Percentiles rank a stretch among this genome's conserved stretches.
Evolutionary conservation across 139 green algal species (phyloP).

Genomic region (Chlorella sp.): DNA sequence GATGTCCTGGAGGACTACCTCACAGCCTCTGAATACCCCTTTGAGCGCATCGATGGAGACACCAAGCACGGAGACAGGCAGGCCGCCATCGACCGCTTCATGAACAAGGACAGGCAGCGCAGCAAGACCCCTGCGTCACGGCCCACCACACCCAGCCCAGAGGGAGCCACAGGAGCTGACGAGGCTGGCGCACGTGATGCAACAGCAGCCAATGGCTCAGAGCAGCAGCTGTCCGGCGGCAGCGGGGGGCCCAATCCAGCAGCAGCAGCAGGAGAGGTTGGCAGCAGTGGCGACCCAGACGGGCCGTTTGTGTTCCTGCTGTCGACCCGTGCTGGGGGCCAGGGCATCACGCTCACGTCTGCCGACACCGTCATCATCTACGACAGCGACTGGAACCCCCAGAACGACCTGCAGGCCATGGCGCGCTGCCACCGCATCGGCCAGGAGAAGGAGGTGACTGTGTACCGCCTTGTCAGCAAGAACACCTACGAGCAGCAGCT

Average conservation of each 20-base stretch:
- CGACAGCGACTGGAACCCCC: conserved; percentile 87
- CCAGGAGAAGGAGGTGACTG: conserved; percentile 70
- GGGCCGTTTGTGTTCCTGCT: conserved; percentile 87
- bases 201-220: not conserved
- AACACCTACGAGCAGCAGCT: conserved; percentile 85
- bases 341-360: conserved; percentile 95
- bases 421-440: conserved; percentile 94
- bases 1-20: conserved; percentile 86
- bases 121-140: not conserved
- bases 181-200: not conserved
- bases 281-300: conserved; percentile 29
- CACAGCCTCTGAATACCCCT: conserved; percentile 30
- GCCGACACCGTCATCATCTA: conserved; percentile 95
- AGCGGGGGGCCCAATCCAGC: no score
- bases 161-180: not conserved
- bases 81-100: conserved; percentile 88
- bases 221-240: not conserved
- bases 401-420: conserved; percentile 78
- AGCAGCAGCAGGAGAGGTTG: no score
- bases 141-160: no score
- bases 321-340: conserved; percentile 83
- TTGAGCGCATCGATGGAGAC: conserved; percentile 84
- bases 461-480: conserved; percentile 86
- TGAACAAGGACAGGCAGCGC: conserved; percentile 32
- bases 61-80: conserved; percentile 57